A percentile compares a stretch with the other conserved stretches of the same genome.
phyloP scores from a whole-genome alignment of 495 filamentous ascomycete genomes.

The Chaetomium tenue region DNA sequence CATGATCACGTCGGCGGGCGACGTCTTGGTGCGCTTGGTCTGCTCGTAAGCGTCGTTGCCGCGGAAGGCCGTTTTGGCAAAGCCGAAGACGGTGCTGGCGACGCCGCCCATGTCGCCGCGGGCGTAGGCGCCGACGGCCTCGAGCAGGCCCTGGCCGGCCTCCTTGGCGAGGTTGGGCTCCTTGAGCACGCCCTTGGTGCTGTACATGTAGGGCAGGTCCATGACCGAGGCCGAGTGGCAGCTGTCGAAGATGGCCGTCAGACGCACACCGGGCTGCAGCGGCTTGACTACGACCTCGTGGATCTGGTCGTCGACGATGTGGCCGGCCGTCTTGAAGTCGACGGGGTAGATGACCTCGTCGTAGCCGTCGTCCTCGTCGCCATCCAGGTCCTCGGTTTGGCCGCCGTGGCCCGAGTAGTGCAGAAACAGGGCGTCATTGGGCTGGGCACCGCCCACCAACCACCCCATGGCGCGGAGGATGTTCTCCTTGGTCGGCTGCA shows the following conservation, averaged over 20 bases:
- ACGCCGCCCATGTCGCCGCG: conserved; percentile 79
- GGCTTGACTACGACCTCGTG: conserved; percentile 83
- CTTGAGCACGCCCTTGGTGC: conserved; percentile 90
- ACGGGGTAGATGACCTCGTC: conserved; percentile 98
- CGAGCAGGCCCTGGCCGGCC: conserved; percentile 83
- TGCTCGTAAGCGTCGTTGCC: conserved; percentile 79
- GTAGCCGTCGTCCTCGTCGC: conserved; percentile 89
- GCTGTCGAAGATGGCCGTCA: conserved; percentile 97
- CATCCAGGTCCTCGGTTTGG: conserved; percentile 46
- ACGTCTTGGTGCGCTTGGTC: conserved; percentile 85
- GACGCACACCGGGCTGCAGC: conserved; percentile 77
- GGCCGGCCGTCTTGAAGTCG: conserved; percentile 81
- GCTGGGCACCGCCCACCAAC: conserved; percentile 47
- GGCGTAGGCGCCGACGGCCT: conserved; percentile 79
- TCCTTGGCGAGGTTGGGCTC: conserved; percentile 97
- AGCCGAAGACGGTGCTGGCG: conserved; percentile 66
- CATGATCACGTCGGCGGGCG: conserved; percentile 95
- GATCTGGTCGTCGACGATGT: conserved; percentile 97
- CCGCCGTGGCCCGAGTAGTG: conserved; percentile 60
- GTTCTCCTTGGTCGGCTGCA: conserved; percentile 49
- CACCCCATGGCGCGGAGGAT: conserved; percentile 52
- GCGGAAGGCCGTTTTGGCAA: conserved; percentile 87
- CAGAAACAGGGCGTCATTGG: conserved; percentile 52
- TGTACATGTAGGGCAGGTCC: conserved; percentile 96
- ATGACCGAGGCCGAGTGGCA: conserved; percentile 97